Evolutionary conservation across 208 protist genomes (phyloP).

Genomic region (Porcisia deanei): DNA sequence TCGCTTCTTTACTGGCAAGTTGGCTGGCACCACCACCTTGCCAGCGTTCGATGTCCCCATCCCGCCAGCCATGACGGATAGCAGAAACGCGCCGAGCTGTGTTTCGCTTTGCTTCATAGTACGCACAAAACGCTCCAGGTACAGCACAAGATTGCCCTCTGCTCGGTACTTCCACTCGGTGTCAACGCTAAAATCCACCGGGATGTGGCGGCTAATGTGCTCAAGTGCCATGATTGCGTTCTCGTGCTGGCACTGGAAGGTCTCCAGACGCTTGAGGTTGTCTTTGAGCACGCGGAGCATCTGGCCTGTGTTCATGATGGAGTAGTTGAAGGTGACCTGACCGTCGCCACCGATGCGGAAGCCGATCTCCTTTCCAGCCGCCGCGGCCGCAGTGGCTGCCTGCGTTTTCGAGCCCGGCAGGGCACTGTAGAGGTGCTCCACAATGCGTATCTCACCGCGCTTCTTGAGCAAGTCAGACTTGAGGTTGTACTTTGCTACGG

Average conservation of each 20-base stretch:
- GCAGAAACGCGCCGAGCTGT: slow-evolving; percentile 58
- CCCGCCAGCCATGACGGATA: slow-evolving; percentile 30
- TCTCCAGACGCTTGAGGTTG: slow-evolving; percentile 66
- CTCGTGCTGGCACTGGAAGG: slow-evolving; percentile 60
- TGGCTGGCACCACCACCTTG: slow-evolving; percentile 22
- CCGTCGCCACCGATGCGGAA: slow-evolving; percentile 79
- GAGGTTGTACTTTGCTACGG: slow-evolving; percentile 78
- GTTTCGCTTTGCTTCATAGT: slow-evolving; percentile 70
- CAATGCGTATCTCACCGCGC: slow-evolving; percentile 61
- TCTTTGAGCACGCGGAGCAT: slow-evolving; percentile 81
- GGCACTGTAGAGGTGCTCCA: slow-evolving; percentile 53
- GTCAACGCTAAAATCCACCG: slow-evolving; percentile 84
- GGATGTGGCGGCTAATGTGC: slow-evolving; percentile 68
- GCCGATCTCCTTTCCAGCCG: slow-evolving; percentile 59
- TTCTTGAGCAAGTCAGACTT: slow-evolving; percentile 72
- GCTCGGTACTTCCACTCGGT: slow-evolving; percentile 78
- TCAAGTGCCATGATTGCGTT: slow-evolving; percentile 58
- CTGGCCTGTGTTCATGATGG: slow-evolving; percentile 71
- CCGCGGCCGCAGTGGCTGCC: slow-evolving; percentile 2
- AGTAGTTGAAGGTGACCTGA: slow-evolving; percentile 58
- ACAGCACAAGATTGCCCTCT: slow-evolving; percentile 61
- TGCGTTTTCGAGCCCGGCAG: slow-evolving; percentile 17
- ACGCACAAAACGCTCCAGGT: slow-evolving; percentile 54
- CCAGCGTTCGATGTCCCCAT: slow-evolving; percentile 7
- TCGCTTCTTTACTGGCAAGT: slow-evolving; percentile 46